Base-by-base conservation (phyloP, 176 grass and related monocot species). In the Saccharum officinarum region DNA sequence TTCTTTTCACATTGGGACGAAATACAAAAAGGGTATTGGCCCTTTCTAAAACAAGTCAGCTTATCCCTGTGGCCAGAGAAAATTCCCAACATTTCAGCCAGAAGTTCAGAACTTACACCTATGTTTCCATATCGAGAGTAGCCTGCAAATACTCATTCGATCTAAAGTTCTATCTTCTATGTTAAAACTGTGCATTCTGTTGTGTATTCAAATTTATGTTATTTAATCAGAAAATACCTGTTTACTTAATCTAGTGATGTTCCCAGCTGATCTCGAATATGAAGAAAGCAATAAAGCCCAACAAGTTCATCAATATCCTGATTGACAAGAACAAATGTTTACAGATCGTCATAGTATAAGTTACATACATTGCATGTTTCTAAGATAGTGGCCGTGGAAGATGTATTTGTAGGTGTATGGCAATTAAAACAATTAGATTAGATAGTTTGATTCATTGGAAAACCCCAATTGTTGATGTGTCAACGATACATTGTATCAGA, bases 301-400 rank as follows among this genome's bases (percentile, higher is more conserved):
- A 88, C 79, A 82, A 99, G 93, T 71, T 94, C 97, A 69, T 99
- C 93, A 66, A 94, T 96, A 57, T 99, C 97, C 97, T 99, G 92
- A 67, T 86, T 68, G 61, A 89, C 17, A 64, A 69, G 64, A 77
- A 69, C 17, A 89, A 73, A 22, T 62, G 62, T 45, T 89, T 76
- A 73, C 40, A 54, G 15, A 68, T 61, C 30, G 60, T 73, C 16
- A 40, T 46, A 89, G 60, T 11, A 62, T 23, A 83, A 45, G 80
- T 75, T 50, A 47, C 67, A 87, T 68, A 22, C 42, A 11, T 25
- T 80, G 64, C 10, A 84, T 5, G 22, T 50, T 37, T 69, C 31
- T 37, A 57, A 64, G 20, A 46, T 10, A 71, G 39, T 31, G 47
- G 10, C 2, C n/a, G 8, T 67, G 20, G 45, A 64, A 61, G n/a